Conservation (phyloP, 805 yeast species). For the Candida gorgasii region DNA sequence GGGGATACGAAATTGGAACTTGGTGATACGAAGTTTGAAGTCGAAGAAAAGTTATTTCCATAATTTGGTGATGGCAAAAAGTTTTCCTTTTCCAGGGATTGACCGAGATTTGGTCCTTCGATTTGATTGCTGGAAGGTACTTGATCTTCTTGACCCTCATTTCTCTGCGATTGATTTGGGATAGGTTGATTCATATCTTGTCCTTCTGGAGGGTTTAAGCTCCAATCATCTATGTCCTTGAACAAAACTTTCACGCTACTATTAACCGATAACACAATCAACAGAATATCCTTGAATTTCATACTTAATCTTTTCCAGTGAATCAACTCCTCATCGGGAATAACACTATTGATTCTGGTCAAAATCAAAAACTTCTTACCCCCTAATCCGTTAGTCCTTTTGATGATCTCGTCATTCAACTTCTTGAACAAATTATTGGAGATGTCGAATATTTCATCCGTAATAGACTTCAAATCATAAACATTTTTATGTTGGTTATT, state of each 20-base stretch:
- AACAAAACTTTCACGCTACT: conserved; percentile 50
- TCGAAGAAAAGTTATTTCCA: neutral
- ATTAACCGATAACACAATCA: conserved; percentile 71
- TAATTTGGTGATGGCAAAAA: conserved; percentile 6
- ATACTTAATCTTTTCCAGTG: conserved; percentile 77
- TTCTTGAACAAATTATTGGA: conserved; percentile 48
- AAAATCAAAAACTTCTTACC: conserved; percentile 65
- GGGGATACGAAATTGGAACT: conserved; percentile 10
- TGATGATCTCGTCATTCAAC: conserved; percentile 34
- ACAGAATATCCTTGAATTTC: conserved; percentile 53
- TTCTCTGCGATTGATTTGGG: too few species aligned
- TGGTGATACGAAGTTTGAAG: conserved; percentile 3
- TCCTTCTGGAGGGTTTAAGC: too few species aligned
- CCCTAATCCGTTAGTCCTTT: conserved; percentile 34
- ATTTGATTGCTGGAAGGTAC: too few species aligned
- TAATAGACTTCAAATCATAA: conserved; percentile 46
- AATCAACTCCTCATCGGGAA: conserved; percentile 78
- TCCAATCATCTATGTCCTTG: too few species aligned
- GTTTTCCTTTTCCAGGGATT: neutral
- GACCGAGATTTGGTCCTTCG: neutral
- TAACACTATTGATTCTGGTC: conserved; percentile 68
- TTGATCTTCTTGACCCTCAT: too few species aligned
- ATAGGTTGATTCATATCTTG: too few species aligned
- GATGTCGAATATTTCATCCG: conserved; percentile 66
- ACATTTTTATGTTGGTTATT: conserved; percentile 16